These are phyloP conservation scores for Ceratonia siliqua DNA, from an alignment of 306 rosid species.

Conservation along the genomic window DNA sequence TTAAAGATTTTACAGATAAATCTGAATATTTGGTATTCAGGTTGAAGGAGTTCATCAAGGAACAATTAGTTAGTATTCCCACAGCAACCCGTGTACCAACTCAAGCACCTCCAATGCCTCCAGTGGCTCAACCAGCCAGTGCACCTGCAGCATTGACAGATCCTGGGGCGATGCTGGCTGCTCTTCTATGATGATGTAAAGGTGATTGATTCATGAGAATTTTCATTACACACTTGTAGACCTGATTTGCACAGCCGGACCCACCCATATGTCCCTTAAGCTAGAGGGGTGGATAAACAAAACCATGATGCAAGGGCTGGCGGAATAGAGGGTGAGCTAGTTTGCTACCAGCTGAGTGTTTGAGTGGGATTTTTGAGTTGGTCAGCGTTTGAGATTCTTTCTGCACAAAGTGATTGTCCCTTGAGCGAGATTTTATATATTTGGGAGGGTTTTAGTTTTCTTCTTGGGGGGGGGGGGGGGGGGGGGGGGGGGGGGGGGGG, in stretches of 20 bases:
- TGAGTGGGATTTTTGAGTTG: slow-evolving; percentile 44
- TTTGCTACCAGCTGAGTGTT: slow-evolving; percentile 34
- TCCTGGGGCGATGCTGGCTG: slow-evolving; percentile 76
- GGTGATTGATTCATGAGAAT: slow-evolving; percentile 30
- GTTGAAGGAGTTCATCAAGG: slow-evolving; percentile 73
- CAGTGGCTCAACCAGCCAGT: slow-evolving; percentile 46
- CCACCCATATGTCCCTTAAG: slow-evolving; percentile 27
- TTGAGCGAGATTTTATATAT: slow-evolving; percentile 34
- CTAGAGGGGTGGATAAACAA: slow-evolving; percentile 23
- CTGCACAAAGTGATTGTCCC: slow-evolving; percentile 38
- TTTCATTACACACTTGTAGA: slow-evolving; percentile 42
- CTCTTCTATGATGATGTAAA: slow-evolving; percentile 47
- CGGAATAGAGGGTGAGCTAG: slow-evolving; percentile 41
- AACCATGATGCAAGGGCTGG: slow-evolving; percentile 46
- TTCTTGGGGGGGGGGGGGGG: too few relatives aligned
- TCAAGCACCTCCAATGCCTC: slow-evolving; percentile 43
- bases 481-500: too few relatives aligned
- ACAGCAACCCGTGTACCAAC: slow-evolving; percentile 31
- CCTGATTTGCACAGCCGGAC: slow-evolving; percentile 48
- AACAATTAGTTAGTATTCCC: slow-evolving; percentile 58
- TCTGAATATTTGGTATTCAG: slow-evolving; percentile 40
- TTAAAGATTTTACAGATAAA: neutral
- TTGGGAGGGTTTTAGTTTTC: slow-evolving; percentile 29
- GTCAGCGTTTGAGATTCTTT: slow-evolving; percentile 49
- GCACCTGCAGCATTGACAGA: slow-evolving; percentile 44